A percentile compares a stretch with the other conserved stretches of the same genome.
Evolutionary conservation across 2,329 filamentous ascomycete genomes (phyloP).

Genomic region (Clarireedia paspali): DNA sequence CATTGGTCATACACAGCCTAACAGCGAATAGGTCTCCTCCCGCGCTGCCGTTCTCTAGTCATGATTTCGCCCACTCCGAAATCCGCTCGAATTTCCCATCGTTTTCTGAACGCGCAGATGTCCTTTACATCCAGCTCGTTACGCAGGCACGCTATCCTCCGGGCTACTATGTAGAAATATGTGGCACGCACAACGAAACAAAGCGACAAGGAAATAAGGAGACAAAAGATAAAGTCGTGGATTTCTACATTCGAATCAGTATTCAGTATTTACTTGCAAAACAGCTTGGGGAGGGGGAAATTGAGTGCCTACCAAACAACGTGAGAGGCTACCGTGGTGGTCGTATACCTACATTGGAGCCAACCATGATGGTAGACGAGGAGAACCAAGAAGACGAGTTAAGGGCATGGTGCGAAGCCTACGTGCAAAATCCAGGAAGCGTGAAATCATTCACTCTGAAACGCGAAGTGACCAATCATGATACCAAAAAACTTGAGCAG

Average conservation of each 20-base stretch:
- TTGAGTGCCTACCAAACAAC: constrained; percentile 46
- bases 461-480: constrained; percentile 50
- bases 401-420: constrained; percentile 56
- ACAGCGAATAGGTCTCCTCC: constrained; percentile 12
- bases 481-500: constrained; percentile 44
- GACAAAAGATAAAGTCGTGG: constrained; percentile 42
- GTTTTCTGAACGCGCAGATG: constrained; percentile 17
- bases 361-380: constrained; percentile 30
- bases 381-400: constrained; percentile 9
- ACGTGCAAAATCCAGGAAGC: constrained; percentile 47
- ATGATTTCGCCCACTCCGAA: constrained; percentile 16
- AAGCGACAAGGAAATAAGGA: constrained; percentile 32
- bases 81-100: constrained; percentile 22
- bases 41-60: constrained; percentile 19
- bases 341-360: constrained; percentile 43
- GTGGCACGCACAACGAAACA: constrained; percentile 28
- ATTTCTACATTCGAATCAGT: constrained; percentile 54
- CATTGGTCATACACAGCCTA: not conserved
- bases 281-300: constrained; percentile 35
- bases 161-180: constrained; percentile 23
- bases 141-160: constrained; percentile 22
- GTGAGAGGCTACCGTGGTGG: constrained; percentile 58
- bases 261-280: constrained; percentile 49
- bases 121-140: constrained; percentile 19
- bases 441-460: constrained; percentile 51